Conservation (phyloP, 768 basidiomycete species). For the Amanita brunnescens region DNA sequence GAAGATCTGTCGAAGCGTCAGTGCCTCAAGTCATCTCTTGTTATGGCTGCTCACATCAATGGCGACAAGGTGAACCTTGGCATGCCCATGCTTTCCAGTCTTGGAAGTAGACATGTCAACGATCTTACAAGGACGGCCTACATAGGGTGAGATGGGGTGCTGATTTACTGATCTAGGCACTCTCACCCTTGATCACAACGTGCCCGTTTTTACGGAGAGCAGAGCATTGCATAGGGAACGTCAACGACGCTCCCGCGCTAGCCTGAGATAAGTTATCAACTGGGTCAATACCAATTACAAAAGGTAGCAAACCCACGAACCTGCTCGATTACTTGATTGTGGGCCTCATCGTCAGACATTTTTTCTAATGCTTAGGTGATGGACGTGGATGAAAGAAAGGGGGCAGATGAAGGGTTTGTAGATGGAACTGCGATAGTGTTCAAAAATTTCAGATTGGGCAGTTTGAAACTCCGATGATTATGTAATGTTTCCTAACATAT, state of each 20-base stretch:
- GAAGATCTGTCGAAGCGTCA: slow-evolving; percentile 66
- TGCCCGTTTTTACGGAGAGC: slow-evolving; percentile 88
- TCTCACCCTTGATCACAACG: slow-evolving; percentile 87
- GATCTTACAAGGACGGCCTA: slow-evolving; percentile 94
- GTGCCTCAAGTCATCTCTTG: slow-evolving; percentile 8
- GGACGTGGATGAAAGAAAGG: slow-evolving; percentile 11
- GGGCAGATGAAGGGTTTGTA: slow-evolving; percentile 12
- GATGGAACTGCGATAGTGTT: slow-evolving; percentile 9
- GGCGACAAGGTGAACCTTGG: slow-evolving; percentile 96
- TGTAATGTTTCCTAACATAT: slow-evolving; percentile 12
- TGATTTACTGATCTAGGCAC: not conserved
- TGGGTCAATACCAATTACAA: not conserved
- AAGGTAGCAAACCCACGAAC: slow-evolving; percentile 26
- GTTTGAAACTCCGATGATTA: slow-evolving; percentile 27
- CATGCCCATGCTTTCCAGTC: slow-evolving; percentile 99
- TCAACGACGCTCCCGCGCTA: slow-evolving; percentile 65
- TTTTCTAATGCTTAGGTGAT: slow-evolving; percentile 18
- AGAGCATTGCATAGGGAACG: slow-evolving; percentile 92
- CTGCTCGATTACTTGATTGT: slow-evolving; percentile 84
- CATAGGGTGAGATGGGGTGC: slow-evolving; percentile 3
- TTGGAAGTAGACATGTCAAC: slow-evolving; percentile 99
- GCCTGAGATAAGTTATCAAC: slow-evolving; percentile 34
- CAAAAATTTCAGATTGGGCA: slow-evolving; percentile 24
- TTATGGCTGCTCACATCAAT: slow-evolving; percentile 68
- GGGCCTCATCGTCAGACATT: slow-evolving; percentile 87